Percentiles rank a stretch among this genome's conserved stretches.
phyloP scores from a whole-genome alignment of 2,329 filamentous ascomycete species.

The Cylindrodendrum hubeiense region DNA sequence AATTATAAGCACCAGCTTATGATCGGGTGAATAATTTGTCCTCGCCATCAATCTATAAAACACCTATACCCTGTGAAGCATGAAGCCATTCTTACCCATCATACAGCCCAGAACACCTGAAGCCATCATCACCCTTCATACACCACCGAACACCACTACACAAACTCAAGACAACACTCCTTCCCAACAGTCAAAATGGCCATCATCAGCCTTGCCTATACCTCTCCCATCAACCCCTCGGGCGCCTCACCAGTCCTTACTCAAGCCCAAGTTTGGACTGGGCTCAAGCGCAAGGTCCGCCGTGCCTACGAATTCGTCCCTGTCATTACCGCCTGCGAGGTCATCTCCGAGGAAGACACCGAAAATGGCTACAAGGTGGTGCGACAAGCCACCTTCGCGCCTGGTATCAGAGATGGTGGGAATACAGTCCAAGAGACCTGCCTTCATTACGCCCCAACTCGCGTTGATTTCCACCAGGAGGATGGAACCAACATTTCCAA shows the following conservation, averaged over 20 bases:
- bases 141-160: not conserved
- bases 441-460: conserved; percentile 45
- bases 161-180: not conserved
- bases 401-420: not conserved
- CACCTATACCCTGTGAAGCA: too few species aligned
- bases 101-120: not conserved
- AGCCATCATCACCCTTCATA: not conserved
- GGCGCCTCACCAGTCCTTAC: conserved; percentile 44
- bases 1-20: too few species aligned
- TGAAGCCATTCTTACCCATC: too few species aligned
- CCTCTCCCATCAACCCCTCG: conserved; percentile 49
- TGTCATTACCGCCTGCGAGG: conserved; percentile 46
- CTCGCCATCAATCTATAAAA: too few species aligned
- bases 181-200: conserved; percentile 45
- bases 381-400: conserved; percentile 45
- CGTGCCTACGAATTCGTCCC: conserved; percentile 51
- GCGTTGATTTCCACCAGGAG: conserved; percentile 49
- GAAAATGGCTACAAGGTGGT: conserved; percentile 31
- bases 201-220: conserved; percentile 44
- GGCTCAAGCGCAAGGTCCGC: conserved; percentile 49
- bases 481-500: conserved; percentile 50
- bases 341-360: conserved; percentile 42
- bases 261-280: conserved; percentile 48
- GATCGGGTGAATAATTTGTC: too few species aligned
- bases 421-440: conserved; percentile 45